Percentiles rank a stretch among this genome's conserved stretches.
phyloP scores from a whole-genome alignment of 73 alveolate genomes.

The Paramecium octaurelia region DNA sequence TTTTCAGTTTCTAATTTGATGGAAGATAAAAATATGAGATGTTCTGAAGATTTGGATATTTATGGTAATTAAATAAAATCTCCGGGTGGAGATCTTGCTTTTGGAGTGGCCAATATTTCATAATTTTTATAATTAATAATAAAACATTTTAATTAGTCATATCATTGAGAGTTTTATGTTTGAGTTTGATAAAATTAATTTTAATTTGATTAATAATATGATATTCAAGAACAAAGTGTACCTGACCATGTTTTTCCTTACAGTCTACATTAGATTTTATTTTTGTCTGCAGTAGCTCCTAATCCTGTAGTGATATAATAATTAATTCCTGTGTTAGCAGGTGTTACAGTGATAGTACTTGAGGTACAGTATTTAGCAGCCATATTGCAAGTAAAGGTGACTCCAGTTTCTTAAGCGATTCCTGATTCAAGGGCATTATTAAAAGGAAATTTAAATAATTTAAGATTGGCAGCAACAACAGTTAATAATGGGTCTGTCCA shows the following conservation, averaged over 20 bases:
- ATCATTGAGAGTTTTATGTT: background rate
- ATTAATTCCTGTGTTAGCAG: background rate
- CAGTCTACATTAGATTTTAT: background rate
- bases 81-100: background rate
- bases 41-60: background rate
- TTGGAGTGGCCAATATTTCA: background rate
- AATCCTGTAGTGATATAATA: background rate
- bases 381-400: background rate
- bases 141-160: background rate
- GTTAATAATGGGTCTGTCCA: slow-evolving; percentile 1
- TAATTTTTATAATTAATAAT: background rate
- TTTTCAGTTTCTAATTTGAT: background rate
- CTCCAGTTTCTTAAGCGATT: background rate
- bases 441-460: background rate
- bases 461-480: background rate
- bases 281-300: background rate
- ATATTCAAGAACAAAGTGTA: background rate
- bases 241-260: background rate
- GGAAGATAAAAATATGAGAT: background rate
- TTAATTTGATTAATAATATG: background rate
- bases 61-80: too few species aligned
- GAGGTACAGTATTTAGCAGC: background rate
- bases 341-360: background rate
- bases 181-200: background rate
- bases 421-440: background rate